Base-by-base conservation (phyloP, 495 filamentous ascomycete genomes). In the Amphirosellinia nigrospora region DNA sequence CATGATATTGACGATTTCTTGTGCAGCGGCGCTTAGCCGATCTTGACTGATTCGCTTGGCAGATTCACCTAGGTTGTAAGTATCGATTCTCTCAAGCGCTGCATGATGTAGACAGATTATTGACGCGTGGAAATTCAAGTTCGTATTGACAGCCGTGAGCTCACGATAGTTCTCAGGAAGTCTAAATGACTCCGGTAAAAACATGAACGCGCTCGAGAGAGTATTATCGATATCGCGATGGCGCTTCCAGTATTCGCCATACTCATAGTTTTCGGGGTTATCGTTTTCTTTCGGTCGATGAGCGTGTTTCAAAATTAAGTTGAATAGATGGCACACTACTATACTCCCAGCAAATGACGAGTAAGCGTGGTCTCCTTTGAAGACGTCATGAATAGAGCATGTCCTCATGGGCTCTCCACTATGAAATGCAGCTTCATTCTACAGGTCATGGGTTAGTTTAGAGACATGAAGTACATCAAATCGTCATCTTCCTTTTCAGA, bases 201-300 rank as follows among this genome's bases (percentile, higher is more conserved):
- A 83, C 81, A 86, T 83, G 69, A 86, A 86, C 2, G 78, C 75
- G 65, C 74, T 82, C 8, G 81, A 81, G 1, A 86, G 75, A 1
- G 69, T 77, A 23, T 82, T 84, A 72, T 86, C 83, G 46, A 86
- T 75, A 28, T 85, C 78, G 16, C 83, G 76, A 56, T 86, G 83
- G 9, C 82, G 81, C 41, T 80, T 75, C 83, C 83, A 86, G 64
- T 78, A 85, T 32, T 68, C 70, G 26, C 82, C 83, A 48, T 76
- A 71, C 32, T 83, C 73, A 15, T 74, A 66, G 61, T 85, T 79
- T 4, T 82, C 77, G 4, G 81, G 80, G 10, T 69, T 72, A 53
- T 85, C 83, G 32, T 72, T 69, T 16, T 79, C 75, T 70, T 76
- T 79, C 0, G 80, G 75, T 13, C 79, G 77, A 62, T 85, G 79